A percentile compares a stretch with the other conserved stretches of the same genome.
These are phyloP conservation scores for Cystobasidium pallidum DNA, from an alignment of 1,284 basidiomycete species.

Conservation along the genomic window DNA sequence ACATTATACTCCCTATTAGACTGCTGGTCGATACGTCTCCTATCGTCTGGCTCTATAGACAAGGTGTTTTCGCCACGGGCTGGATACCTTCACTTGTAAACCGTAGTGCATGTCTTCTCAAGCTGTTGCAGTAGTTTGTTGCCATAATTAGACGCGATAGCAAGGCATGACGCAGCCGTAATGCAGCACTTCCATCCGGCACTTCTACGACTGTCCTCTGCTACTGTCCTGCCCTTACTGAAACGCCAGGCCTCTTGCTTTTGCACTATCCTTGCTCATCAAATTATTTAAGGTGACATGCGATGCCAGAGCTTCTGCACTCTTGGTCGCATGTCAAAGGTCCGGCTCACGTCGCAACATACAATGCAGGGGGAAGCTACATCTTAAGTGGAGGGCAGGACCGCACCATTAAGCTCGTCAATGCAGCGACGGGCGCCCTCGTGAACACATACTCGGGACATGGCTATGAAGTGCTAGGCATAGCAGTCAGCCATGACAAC, in stretches of 20 bases:
- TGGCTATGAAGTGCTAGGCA: constrained; percentile 88
- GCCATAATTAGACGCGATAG: constrained; percentile 14
- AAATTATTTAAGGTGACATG: background rate
- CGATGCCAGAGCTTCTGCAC: constrained; percentile 35
- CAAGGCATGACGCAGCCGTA: background rate
- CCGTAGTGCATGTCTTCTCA: background rate
- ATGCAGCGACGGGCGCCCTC: constrained; percentile 77
- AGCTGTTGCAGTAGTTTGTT: constrained; percentile 11
- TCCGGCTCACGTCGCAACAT: constrained; percentile 55
- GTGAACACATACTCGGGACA: constrained; percentile 89
- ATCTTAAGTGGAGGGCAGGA: constrained; percentile 89
- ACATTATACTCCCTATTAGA: constrained; percentile 10
- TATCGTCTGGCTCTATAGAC: constrained; percentile 42
- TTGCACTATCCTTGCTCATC: background rate
- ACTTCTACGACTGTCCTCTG: background rate
- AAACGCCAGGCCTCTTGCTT: background rate
- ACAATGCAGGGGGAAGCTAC: constrained; percentile 73
- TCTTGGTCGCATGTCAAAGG: constrained; percentile 50
- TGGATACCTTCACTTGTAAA: too few species aligned
- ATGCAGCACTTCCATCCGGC: background rate
- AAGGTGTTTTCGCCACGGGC: background rate
- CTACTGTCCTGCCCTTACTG: background rate
- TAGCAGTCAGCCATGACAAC: constrained; percentile 84
- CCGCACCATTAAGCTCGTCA: constrained; percentile 86
- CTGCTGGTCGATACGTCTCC: constrained; percentile 44